These are phyloP conservation scores for Picea mariana DNA, from an alignment of 83 land plant genomes.

Conservation along the genomic window DNA sequence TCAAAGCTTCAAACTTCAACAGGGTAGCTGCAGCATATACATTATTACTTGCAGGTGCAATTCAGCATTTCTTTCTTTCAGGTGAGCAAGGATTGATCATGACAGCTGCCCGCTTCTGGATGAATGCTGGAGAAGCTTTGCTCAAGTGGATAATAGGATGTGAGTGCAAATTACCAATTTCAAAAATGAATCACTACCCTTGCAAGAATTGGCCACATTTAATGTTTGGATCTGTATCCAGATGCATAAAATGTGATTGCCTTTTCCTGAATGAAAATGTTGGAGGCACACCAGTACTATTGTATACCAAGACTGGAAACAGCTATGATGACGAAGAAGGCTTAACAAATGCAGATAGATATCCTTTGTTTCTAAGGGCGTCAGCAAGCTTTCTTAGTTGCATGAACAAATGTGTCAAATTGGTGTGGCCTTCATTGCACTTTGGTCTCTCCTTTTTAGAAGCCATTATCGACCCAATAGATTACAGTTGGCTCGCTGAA, in stretches of 20 bases:
- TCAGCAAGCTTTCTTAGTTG: constrained; percentile 20
- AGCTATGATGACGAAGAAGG: not conserved
- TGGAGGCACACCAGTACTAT: not conserved
- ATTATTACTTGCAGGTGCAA: constrained; percentile 46
- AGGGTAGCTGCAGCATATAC: constrained; percentile 40
- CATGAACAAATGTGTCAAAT: constrained; percentile 4
- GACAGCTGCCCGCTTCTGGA: constrained; percentile 35
- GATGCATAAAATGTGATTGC: not conserved
- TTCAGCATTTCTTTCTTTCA: constrained; percentile 31
- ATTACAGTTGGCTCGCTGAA: constrained; percentile 39
- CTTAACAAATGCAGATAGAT: not conserved
- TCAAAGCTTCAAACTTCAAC: constrained; percentile 18
- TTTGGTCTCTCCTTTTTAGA: constrained; percentile 16
- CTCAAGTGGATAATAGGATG: constrained; percentile 19
- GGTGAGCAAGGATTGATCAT: constrained; percentile 39
- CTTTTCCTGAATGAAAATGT: not conserved
- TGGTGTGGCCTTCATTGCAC: constrained; percentile 32
- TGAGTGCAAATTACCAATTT: not conserved
- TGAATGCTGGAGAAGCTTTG: constrained; percentile 46
- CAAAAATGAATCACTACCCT: not conserved
- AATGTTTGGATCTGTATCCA: not conserved
- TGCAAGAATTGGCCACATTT: not conserved
- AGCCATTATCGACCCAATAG: constrained; percentile 29
- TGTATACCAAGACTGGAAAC: not conserved
- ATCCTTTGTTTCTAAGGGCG: constrained; percentile 15